Evolutionary conservation across 2,329 filamentous ascomycete genomes (phyloP).

Genomic region (Exophiala spinifera): DNA sequence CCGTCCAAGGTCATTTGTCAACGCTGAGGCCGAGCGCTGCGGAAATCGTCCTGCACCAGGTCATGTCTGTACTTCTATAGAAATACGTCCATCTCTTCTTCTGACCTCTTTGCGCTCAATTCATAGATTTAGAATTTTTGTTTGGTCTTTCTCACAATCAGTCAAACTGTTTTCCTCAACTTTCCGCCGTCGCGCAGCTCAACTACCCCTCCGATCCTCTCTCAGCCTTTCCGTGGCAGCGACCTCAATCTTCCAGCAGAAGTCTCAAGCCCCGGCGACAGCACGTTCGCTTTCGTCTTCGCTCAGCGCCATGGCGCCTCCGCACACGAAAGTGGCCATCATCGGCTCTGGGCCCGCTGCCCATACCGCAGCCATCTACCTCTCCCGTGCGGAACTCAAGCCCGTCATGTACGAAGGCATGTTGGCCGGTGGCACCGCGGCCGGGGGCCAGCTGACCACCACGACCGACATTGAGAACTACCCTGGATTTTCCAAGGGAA

Average conservation of each 20-base stretch:
- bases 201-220: constrained; percentile 66
- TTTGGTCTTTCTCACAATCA: constrained; percentile 34
- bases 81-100: neutral
- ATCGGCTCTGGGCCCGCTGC: constrained; percentile 95
- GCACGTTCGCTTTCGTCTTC: constrained; percentile 36
- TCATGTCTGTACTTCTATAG: neutral
- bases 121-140: too few species aligned
- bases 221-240: constrained; percentile 70
- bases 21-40: too few species aligned
- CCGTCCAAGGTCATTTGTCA: too few species aligned
- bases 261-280: constrained; percentile 40
- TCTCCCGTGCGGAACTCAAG: constrained; percentile 88
- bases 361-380: constrained; percentile 95
- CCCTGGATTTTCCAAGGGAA: constrained; percentile 86
- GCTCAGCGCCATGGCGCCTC: constrained; percentile 71
- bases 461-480: constrained; percentile 99
- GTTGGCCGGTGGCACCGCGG: constrained; percentile 93
- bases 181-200: constrained; percentile 61
- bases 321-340: constrained; percentile 39
- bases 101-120: too few species aligned
- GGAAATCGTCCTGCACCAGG: neutral
- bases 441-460: constrained; percentile 94
- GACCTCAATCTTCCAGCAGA: constrained; percentile 62
- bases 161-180: constrained; percentile 91
- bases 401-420: constrained; percentile 97